Conservation (phyloP, 805 yeast species). For the Tetrapisispora phaffii region DNA sequence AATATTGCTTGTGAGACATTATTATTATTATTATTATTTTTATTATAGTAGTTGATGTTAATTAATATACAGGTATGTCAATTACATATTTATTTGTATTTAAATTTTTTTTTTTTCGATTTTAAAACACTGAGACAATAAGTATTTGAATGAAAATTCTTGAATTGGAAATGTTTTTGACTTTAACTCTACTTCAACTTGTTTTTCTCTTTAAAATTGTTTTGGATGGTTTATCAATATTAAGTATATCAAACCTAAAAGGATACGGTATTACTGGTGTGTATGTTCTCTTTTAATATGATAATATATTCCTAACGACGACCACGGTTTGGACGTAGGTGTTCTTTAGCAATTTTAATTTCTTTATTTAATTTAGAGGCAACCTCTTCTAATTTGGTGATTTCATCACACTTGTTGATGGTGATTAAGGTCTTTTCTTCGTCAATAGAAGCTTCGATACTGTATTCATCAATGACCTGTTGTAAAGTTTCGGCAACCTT, state of each 20-base stretch:
- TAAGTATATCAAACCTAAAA: no score
- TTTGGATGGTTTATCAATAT: no score
- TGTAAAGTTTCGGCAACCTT: slow-evolving; percentile 55
- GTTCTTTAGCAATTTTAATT: slow-evolving; percentile 27
- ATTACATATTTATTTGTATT: slow-evolving; percentile 1
- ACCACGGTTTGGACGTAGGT: slow-evolving; percentile 19
- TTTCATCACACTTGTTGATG: slow-evolving; percentile 68
- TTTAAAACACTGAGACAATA: background rate
- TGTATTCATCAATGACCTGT: slow-evolving; percentile 69
- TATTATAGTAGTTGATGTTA: background rate
- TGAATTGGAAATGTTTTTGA: background rate
- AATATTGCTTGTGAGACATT: background rate
- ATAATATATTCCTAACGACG: slow-evolving; percentile 14
- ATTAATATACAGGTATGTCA: slow-evolving; percentile 7
- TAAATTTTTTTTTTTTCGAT: background rate
- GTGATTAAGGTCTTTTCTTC: slow-evolving; percentile 52
- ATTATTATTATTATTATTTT: slow-evolving; percentile 10
- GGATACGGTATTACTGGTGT: background rate
- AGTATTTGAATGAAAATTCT: background rate
- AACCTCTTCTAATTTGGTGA: slow-evolving; percentile 77
- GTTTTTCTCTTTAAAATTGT: no score
- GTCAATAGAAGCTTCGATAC: slow-evolving; percentile 61
- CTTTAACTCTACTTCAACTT: no score
- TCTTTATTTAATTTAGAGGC: slow-evolving; percentile 58
- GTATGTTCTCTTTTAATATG: background rate